Evolutionary conservation across 1,284 basidiomycete genomes (phyloP).

Genomic region (Salmacisia buchloeana): DNA sequence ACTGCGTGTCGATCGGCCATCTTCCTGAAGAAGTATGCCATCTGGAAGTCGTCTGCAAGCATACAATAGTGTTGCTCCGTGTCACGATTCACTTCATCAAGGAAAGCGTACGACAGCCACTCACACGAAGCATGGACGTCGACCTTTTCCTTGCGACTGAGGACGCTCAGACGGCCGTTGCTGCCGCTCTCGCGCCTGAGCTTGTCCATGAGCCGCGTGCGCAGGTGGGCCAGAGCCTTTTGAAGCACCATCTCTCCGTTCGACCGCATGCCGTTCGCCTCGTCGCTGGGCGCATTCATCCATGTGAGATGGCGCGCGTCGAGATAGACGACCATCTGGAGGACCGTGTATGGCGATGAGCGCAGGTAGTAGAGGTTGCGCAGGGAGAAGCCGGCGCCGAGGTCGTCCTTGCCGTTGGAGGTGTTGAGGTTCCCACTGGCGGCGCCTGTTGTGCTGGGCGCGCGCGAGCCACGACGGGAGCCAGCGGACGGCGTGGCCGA

Average conservation of each 20-base stretch:
- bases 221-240: conserved; percentile 17
- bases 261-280: conserved; percentile 10
- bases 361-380: conserved; percentile 52
- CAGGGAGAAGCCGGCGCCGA: conserved; percentile 26
- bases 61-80: too few relatives aligned
- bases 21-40: conserved; percentile 52
- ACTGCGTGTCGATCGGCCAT: conserved; percentile 50
- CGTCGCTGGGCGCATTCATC: conserved; percentile 45
- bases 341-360: conserved; percentile 46
- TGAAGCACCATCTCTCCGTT: conserved; percentile 3
- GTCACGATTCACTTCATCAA: too few relatives aligned
- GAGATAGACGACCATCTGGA: conserved; percentile 51
- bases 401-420: too few relatives aligned
- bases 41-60: conserved; percentile 37
- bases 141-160: conserved; percentile 45
- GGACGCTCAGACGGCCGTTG: conserved; percentile 16
- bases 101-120: background rate
- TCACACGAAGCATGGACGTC: conserved; percentile 39
- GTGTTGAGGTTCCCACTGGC: background rate
- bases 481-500: background rate
- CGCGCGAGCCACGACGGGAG: background rate
- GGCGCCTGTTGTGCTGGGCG: background rate
- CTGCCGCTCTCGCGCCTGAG: conserved; percentile 38
- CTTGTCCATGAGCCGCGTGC: conserved; percentile 44
- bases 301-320: conserved; percentile 51